Conservation (phyloP, 2,329 filamentous ascomycete genomes). For the Pestalotiopsis sp. region DNA sequence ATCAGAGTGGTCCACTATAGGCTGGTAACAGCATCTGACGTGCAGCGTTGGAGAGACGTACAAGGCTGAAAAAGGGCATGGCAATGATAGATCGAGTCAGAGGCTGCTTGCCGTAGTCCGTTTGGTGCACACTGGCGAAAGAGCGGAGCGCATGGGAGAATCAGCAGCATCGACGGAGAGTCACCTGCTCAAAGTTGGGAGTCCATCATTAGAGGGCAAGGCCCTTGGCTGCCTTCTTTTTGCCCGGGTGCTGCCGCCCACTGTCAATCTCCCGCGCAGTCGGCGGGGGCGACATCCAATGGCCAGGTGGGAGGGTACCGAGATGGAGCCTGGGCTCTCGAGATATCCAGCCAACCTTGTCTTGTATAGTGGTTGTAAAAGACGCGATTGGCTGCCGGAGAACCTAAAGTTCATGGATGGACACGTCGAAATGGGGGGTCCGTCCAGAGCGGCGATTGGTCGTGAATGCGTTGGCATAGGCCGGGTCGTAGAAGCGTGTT, state of each 20-base stretch:
- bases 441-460: conserved; percentile 15
- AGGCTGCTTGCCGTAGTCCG: conserved; percentile 11
- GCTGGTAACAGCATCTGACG: conserved; percentile 24
- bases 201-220: background rate
- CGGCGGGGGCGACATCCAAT: background rate
- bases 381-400: conserved; percentile 6
- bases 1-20: background rate
- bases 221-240: background rate
- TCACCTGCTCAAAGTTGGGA: background rate
- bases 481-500: conserved; percentile 29
- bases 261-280: background rate
- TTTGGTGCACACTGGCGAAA: conserved; percentile 11
- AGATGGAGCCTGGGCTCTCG: background rate
- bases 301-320: background rate
- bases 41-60: conserved; percentile 30
- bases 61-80: conserved; percentile 33
- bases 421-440: conserved; percentile 10
- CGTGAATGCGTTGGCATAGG: conserved; percentile 18
- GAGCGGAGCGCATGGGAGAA: conserved; percentile 7
- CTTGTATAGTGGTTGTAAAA: background rate
- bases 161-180: background rate
- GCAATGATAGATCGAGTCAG: conserved; percentile 15
- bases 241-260: conserved; percentile 6
- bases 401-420: background rate
- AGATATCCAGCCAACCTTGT: conserved; percentile 7